Conservation (phyloP, 257 asterid species). For the Primulina huaijiensis region DNA sequence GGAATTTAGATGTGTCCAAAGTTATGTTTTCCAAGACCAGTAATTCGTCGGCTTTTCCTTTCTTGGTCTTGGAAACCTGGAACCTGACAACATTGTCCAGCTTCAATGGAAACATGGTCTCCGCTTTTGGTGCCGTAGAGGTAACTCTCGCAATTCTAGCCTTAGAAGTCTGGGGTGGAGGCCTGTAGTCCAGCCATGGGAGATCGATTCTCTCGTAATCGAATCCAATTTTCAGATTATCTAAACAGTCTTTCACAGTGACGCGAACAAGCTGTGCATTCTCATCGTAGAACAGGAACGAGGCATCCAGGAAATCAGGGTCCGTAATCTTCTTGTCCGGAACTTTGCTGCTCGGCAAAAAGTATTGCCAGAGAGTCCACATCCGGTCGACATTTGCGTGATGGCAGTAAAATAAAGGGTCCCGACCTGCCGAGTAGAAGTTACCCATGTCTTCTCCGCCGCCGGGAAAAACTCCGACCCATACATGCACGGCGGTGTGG, state of each 20-base stretch:
- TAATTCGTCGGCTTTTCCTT: constrained; percentile 22
- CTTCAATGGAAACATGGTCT: not conserved
- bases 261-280: constrained; percentile 29
- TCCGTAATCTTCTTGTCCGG: not conserved
- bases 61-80: constrained; percentile 21
- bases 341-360: not conserved
- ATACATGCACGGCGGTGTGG: constrained; percentile 17
- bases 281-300: constrained; percentile 40
- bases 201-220: constrained; percentile 22
- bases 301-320: constrained; percentile 32
- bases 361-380: constrained; percentile 36
- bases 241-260: constrained; percentile 25
- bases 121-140: constrained; percentile 8
- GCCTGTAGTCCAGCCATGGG: constrained; percentile 31
- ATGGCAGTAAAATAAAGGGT: not conserved
- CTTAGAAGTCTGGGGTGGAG: constrained; percentile 16
- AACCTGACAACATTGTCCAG: constrained; percentile 21
- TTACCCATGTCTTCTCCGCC: not conserved
- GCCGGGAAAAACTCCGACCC: not conserved
- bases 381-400: constrained; percentile 24
- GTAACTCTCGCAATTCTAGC: not conserved
- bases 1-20: constrained; percentile 18
- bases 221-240: constrained; percentile 27
- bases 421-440: not conserved
- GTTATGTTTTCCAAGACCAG: constrained; percentile 19